phyloP scores from a whole-genome alignment of 768 basidiomycete species.

The Candolleomyces efflorescens region DNA sequence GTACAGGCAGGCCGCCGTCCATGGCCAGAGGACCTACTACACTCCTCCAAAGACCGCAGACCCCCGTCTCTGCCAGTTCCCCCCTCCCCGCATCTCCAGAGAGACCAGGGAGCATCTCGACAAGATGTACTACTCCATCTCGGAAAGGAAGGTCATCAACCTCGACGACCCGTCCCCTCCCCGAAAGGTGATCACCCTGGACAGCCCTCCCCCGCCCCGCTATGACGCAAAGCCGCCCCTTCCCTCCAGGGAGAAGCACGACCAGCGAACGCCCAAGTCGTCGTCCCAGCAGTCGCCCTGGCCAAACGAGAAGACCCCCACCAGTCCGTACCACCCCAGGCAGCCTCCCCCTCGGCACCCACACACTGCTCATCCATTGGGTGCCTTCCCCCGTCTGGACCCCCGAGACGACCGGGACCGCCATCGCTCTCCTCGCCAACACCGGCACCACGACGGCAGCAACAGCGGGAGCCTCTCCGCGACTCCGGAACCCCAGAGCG shows the following conservation, averaged over 20 bases:
- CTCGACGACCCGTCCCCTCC: neutral
- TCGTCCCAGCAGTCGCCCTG: neutral
- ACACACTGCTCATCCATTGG: constrained; percentile 7
- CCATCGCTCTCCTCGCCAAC: neutral
- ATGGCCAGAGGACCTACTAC: neutral
- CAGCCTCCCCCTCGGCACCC: neutral
- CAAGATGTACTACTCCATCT: neutral
- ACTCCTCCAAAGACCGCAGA: constrained; percentile 1
- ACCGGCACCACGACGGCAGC: neutral
- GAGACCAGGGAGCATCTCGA: neutral
- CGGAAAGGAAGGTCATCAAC: neutral
- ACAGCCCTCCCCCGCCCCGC: neutral
- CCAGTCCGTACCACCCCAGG: constrained; percentile 3
- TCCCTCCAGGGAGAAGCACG: neutral
- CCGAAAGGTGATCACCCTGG: neutral
- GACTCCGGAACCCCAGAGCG: neutral
- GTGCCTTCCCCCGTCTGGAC: constrained; percentile 3
- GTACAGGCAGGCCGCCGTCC: neutral
- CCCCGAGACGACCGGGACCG: neutral
- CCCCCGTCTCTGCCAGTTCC: constrained; percentile 5
- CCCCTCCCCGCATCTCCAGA: neutral
- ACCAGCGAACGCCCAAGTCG: neutral
- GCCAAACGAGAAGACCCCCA: constrained; percentile 10
- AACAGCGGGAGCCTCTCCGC: neutral
- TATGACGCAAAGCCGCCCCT: neutral